Percentiles rank a stretch among this genome's conserved stretches.
Conservation (phyloP, 2,329 filamentous ascomycete species). For the Calonectria naviculata region DNA sequence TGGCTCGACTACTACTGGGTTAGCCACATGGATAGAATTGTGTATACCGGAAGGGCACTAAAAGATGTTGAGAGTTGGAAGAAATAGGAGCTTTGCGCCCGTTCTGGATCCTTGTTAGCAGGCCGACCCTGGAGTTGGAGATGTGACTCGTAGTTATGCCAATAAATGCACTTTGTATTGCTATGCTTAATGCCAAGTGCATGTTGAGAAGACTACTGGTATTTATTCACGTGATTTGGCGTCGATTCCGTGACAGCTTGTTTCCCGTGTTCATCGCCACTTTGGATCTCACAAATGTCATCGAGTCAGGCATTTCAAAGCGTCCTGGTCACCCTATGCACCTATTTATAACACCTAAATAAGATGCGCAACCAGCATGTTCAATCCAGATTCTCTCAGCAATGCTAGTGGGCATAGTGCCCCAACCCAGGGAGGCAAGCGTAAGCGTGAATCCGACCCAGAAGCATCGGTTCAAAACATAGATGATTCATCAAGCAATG, state of each 20-base stretch:
- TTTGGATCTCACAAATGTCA: background rate
- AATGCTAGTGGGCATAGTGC: background rate
- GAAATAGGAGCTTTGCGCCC: background rate
- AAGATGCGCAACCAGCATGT: constrained; percentile 23
- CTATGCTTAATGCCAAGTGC: background rate
- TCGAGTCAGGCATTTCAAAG: background rate
- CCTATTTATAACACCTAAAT: background rate
- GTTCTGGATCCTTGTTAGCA: background rate
- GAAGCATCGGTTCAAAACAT: constrained; percentile 12
- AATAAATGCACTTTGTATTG: constrained; percentile 30
- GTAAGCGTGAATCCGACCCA: constrained; percentile 31
- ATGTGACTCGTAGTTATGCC: constrained; percentile 28
- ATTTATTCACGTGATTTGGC: constrained; percentile 49
- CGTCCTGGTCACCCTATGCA: background rate
- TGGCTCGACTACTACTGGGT: constrained; percentile 14
- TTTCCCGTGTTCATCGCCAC: constrained; percentile 26
- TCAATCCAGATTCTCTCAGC: background rate
- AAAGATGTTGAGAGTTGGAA: constrained; percentile 15
- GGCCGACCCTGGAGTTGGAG: constrained; percentile 11
- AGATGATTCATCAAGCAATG: constrained; percentile 12
- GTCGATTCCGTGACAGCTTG: constrained; percentile 46
- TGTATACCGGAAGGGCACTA: constrained; percentile 30
- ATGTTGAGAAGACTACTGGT: background rate
- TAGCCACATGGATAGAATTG: constrained; percentile 36
- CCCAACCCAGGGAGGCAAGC: constrained; percentile 28